These are phyloP conservation scores for Daldinia loculata DNA, from an alignment of 495 filamentous ascomycete genomes.

Conservation along the genomic window DNA sequence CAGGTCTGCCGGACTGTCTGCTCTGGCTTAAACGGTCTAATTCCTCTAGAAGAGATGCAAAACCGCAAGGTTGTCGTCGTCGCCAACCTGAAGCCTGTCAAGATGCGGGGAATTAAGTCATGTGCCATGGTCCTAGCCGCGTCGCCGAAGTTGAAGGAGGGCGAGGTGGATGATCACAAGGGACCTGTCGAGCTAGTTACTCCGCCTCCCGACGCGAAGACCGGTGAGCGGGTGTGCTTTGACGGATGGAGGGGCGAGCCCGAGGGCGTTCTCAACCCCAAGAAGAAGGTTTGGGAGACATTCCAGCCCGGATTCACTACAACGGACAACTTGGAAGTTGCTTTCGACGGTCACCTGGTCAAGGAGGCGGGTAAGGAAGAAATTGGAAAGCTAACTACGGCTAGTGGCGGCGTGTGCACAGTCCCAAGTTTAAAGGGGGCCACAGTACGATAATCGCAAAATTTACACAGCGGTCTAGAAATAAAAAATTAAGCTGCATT, in stretches of 20 bases:
- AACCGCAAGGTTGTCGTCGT: constrained; percentile 91
- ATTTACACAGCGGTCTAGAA: constrained; percentile 14
- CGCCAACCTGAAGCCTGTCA: constrained; percentile 97
- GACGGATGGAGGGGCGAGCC: constrained; percentile 95
- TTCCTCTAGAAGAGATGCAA: constrained; percentile 96
- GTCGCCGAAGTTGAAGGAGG: constrained; percentile 79
- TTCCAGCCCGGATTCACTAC: constrained; percentile 95
- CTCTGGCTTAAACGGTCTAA: constrained; percentile 90
- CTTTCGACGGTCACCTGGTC: constrained; percentile 57
- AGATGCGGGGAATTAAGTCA: constrained; percentile 97
- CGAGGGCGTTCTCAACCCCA: constrained; percentile 91
- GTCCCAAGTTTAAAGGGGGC: constrained; percentile 78
- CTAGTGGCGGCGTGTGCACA: constrained; percentile 75
- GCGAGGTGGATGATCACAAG: constrained; percentile 81
- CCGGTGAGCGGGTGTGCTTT: constrained; percentile 89
- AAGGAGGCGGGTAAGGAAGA: constrained; percentile 67
- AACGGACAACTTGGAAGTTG: constrained; percentile 78
- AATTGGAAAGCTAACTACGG: constrained; percentile 73
- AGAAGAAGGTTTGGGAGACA: constrained; percentile 98
- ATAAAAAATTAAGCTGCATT: constrained; percentile 30
- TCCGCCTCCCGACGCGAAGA: constrained; percentile 78
- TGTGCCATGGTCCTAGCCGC: constrained; percentile 96
- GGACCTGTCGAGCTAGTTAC: constrained; percentile 92
- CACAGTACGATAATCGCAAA: constrained; percentile 66
- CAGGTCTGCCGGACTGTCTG: constrained; percentile 93